phyloP scores from a whole-genome alignment of 805 yeast species.

The Ascoidea asiatica region DNA sequence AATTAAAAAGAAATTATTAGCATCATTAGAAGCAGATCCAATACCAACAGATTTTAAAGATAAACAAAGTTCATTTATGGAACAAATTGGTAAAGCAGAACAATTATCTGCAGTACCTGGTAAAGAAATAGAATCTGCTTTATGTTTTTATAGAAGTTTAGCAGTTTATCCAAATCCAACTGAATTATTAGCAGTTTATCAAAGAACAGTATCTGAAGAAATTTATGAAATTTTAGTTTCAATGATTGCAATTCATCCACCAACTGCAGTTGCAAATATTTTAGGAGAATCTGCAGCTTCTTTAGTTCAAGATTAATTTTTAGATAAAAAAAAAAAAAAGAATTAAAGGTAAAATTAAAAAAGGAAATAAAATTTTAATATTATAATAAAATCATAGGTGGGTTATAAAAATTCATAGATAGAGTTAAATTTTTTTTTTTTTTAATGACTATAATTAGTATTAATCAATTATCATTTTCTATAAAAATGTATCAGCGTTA shows the following conservation, averaged over 20 bases:
- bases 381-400: no score
- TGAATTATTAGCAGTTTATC: slow-evolving; percentile 79
- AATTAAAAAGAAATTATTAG: slow-evolving; percentile 46
- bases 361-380: no score
- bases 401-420: no score
- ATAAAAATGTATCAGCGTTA: no score
- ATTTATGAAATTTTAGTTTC: slow-evolving; percentile 73
- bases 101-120: slow-evolving; percentile 55
- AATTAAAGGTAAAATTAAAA: no score
- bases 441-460: no score
- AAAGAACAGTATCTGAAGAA: slow-evolving; percentile 72
- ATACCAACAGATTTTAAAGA: slow-evolving; percentile 55
- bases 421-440: no score
- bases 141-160: slow-evolving; percentile 85
- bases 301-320: slow-evolving; percentile 5
- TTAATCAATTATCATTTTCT: no score
- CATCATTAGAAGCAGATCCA: slow-evolving; percentile 59
- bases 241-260: slow-evolving; percentile 88
- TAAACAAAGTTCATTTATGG: slow-evolving; percentile 70
- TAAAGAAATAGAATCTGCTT: slow-evolving; percentile 70
- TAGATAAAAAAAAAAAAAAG: no score
- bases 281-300: slow-evolving; percentile 31
- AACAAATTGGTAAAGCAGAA: slow-evolving; percentile 78
- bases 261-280: slow-evolving; percentile 60
- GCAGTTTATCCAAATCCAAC: slow-evolving; percentile 92